These are phyloP conservation scores for Citrus hindsii DNA, from an alignment of 345 rosid genomes.

Conservation along the genomic window DNA sequence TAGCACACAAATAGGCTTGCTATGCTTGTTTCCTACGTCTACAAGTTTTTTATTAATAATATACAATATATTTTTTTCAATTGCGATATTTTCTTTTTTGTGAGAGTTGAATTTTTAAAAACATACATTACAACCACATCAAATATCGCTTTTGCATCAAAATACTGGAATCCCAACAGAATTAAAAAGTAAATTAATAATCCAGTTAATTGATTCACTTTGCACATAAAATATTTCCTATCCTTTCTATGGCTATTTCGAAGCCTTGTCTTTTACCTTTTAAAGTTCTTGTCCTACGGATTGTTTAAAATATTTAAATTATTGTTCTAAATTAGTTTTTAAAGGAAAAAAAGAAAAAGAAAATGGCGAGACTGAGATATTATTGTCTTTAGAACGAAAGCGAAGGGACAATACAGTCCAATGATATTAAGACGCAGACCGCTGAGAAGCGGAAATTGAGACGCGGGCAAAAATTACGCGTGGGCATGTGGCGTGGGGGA, in stretches of 20 bases:
- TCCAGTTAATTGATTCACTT: no score
- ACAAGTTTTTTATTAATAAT: no score
- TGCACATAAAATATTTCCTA: not conserved
- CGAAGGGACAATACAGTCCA: conserved; percentile 5
- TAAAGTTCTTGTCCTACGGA: not conserved
- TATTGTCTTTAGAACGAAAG: not conserved
- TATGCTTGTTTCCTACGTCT: accelerated
- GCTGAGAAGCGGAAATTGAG: conserved; percentile 15
- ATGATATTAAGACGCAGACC: not conserved
- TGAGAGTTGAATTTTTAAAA: no score
- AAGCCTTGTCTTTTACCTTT: not conserved
- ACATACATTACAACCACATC: no score
- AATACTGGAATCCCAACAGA: not conserved
- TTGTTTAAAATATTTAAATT: no score
- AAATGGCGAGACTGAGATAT: not conserved
- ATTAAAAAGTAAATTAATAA: no score
- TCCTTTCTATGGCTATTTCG: not conserved
- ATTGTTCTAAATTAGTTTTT: no score
- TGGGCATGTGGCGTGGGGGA: conserved; percentile 15
- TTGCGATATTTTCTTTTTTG: no score
- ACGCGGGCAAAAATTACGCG: conserved; percentile 15
- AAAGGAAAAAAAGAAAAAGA: no score
- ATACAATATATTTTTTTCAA: no score
- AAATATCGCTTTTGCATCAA: no score
- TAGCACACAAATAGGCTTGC: no score